phyloP scores from a whole-genome alignment of 2,329 filamentous ascomycete genomes.

The Leptographium lundbergii region DNA sequence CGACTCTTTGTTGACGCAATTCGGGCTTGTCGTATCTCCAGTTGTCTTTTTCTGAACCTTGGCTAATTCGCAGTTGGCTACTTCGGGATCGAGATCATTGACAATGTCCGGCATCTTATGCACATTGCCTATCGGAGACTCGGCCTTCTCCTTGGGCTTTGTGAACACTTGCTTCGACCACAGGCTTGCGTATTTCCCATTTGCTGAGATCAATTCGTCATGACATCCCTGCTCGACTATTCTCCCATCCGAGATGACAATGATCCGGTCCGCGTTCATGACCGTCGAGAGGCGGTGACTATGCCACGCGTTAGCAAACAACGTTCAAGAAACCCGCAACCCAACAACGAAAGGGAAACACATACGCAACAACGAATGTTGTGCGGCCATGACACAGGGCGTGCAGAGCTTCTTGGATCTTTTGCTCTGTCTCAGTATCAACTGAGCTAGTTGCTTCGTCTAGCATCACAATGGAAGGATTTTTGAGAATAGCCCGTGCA shows the following conservation, averaged over 20 bases:
- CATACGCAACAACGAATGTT: slow-evolving; percentile 53
- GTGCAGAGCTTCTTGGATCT: slow-evolving; percentile 50
- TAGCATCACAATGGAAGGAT: slow-evolving; percentile 61
- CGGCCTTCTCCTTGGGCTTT: slow-evolving; percentile 30
- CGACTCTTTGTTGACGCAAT: background rate
- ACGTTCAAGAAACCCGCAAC: background rate
- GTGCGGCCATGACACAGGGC: slow-evolving; percentile 48
- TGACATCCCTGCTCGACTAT: slow-evolving; percentile 54
- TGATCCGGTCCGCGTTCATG: slow-evolving; percentile 54
- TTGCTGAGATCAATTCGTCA: slow-evolving; percentile 40
- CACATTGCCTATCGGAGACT: slow-evolving; percentile 10
- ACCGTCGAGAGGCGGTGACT: slow-evolving; percentile 60
- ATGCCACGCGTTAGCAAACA: background rate
- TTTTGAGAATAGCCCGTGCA: slow-evolving; percentile 59
- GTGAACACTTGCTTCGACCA: slow-evolving; percentile 49
- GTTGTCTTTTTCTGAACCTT: slow-evolving; percentile 18
- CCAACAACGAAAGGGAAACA: slow-evolving; percentile 5
- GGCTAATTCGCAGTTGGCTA: slow-evolving; percentile 21
- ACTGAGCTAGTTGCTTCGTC: slow-evolving; percentile 73
- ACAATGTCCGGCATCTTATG: slow-evolving; percentile 17
- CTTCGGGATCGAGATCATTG: slow-evolving; percentile 25
- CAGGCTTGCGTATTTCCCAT: slow-evolving; percentile 49
- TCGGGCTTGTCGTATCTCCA: background rate
- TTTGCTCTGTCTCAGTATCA: slow-evolving; percentile 55
- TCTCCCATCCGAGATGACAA: slow-evolving; percentile 50